Conservation (phyloP, 2,329 filamentous ascomycete genomes). For the Fusarium sp. region DNA sequence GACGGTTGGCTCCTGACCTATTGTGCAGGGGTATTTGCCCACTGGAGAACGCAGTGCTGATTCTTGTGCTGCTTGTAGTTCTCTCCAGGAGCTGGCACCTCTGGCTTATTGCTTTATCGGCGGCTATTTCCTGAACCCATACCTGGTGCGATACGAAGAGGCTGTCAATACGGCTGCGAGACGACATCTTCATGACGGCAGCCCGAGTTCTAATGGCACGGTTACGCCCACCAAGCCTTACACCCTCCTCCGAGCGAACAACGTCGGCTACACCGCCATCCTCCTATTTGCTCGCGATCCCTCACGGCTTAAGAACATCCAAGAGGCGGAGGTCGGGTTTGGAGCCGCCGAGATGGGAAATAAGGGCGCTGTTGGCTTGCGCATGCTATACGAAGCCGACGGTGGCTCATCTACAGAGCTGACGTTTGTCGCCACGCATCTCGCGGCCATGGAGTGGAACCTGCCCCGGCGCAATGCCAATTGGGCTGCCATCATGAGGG, state of each 20-base stretch:
- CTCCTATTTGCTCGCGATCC: slow-evolving; percentile 83
- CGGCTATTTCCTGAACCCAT: slow-evolving; percentile 80
- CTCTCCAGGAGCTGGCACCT: slow-evolving; percentile 92
- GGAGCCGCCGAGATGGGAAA: slow-evolving; percentile 92
- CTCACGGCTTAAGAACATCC: slow-evolving; percentile 71
- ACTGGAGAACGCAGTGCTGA: slow-evolving; percentile 34
- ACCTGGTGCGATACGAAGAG: slow-evolving; percentile 77
- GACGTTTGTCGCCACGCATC: slow-evolving; percentile 88
- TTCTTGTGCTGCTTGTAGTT: slow-evolving; percentile 57
- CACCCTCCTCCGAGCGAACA: slow-evolving; percentile 75
- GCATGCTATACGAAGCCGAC: slow-evolving; percentile 68
- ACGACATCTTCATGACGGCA: slow-evolving; percentile 26
- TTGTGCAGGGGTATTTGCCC: slow-evolving; percentile 13
- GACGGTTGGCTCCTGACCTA: neutral
- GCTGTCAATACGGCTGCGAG: slow-evolving; percentile 74
- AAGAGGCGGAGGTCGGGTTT: slow-evolving; percentile 85
- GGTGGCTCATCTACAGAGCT: slow-evolving; percentile 66
- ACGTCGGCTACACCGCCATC: slow-evolving; percentile 90
- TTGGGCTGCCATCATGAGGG: slow-evolving; percentile 86
- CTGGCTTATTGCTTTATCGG: slow-evolving; percentile 88
- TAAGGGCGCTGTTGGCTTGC: slow-evolving; percentile 89
- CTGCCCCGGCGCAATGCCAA: slow-evolving; percentile 83
- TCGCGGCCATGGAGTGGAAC: slow-evolving; percentile 88
- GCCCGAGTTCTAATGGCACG: slow-evolving; percentile 4
- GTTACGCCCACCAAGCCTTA: slow-evolving; percentile 62